Base-by-base conservation (phyloP, 78 protist genomes). In the Polysphondylium violaceum region DNA sequence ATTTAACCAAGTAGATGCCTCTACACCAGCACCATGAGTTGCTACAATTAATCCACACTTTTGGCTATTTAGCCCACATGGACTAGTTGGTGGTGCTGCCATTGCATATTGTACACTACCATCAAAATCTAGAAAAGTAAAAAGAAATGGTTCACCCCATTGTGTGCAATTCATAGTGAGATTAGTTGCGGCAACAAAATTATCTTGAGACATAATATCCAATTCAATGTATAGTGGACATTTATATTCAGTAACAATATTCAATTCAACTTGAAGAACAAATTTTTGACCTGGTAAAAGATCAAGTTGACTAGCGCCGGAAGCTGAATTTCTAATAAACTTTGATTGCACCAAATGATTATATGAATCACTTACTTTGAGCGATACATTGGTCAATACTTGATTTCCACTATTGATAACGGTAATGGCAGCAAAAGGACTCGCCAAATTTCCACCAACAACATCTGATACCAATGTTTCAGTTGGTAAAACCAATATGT, bases 11-110 rank as follows among this genome's bases (percentile, higher is more conserved):
- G 77, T 29, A 8, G 61, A 59, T 8, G 61, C 79, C 11, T 83
- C 91, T 2, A 83, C 91, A 58, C 91, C 91, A 3, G 91, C 91
- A 69, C 91, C 91, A 69, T 83, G 91, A 8, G 79, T 67, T 16
- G 79, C 91, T 1, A 83, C 21, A 71, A 83, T 69, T 21, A 83
- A 27, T 7, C 47, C 41, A 58, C 77, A 83, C 31, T 27, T 23
- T 14, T 29, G 44, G 9, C 16, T 14, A 17, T 16, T 29, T 3
- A 5, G 35, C 19, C 72, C 51, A 31, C 43, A 43, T 21, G 36
- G 16, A 3, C 6, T 47, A 1, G 67, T 25, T 33, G 91, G 91
- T 58, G 93, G 93, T 29, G 56, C 68, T 60, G 83, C 81, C 21
- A 76, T 60, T 17, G 93, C 81, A 58, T 87, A 87, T 56, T 87